These are phyloP conservation scores for Myxozyma nipponensis DNA, from an alignment of 805 yeast species.

Conservation along the genomic window DNA sequence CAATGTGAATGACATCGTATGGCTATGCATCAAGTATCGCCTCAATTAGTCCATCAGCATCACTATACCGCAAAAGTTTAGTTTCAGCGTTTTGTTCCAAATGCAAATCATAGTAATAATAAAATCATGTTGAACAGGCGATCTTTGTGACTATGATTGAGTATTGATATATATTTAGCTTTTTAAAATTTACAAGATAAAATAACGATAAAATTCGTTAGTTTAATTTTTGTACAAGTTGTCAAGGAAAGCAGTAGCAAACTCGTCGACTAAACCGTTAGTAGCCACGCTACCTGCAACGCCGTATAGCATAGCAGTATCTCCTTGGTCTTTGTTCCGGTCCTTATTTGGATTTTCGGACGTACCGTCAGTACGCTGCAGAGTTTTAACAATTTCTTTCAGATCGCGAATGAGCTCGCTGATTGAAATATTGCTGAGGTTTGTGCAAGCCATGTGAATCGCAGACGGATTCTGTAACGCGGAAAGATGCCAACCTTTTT, in stretches of 20 bases:
- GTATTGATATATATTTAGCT: too few species aligned
- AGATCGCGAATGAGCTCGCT: conserved; percentile 53
- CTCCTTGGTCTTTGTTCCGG: conserved; percentile 33
- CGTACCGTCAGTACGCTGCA: neutral
- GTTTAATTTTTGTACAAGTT: conserved; percentile 56
- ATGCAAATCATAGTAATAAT: too few species aligned
- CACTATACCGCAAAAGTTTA: too few species aligned
- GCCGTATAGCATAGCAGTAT: conserved; percentile 88
- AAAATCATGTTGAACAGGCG: too few species aligned
- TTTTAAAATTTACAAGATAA: neutral
- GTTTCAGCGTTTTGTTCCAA: too few species aligned
- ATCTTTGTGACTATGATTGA: too few species aligned
- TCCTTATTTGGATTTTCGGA: conserved; percentile 5
- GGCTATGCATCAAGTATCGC: too few species aligned
- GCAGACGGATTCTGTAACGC: conserved; percentile 89
- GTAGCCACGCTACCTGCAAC: conserved; percentile 90
- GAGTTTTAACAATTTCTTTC: neutral
- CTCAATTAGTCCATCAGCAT: too few species aligned
- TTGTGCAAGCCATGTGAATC: conserved; percentile 81
- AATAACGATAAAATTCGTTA: too few species aligned
- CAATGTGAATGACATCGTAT: too few species aligned
- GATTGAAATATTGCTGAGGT: conserved; percentile 57
- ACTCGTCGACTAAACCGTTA: conserved; percentile 72
- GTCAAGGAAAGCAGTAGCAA: conserved; percentile 79
- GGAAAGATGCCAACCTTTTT: conserved; percentile 81